Evolutionary conservation across 805 yeast species (phyloP), one percentile per base, ranked within the genome.

Genomic region (Torulaspora gathmanii): DNA sequence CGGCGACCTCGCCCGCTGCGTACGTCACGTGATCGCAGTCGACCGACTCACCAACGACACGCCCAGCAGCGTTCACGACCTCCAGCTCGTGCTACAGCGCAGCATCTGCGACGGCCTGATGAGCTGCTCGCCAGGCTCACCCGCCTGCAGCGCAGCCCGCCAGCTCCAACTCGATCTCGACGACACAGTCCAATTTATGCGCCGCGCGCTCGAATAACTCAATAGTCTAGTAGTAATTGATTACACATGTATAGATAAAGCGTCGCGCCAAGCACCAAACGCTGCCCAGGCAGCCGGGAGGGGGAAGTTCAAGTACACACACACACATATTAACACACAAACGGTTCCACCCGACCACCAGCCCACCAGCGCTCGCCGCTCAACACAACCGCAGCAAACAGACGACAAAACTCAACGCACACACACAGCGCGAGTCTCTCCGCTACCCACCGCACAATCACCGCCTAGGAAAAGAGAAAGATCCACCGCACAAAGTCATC

Each of bases 101-200:
- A 56, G 62, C 44, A 57, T 58, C 20, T 55, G 58, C 34, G 64
- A 64, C 42, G 62, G 61, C 5, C 51, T 58, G 9, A 60, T 63
- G 60, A 45, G 53, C 31, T 48, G 53, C 27, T 44, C 37, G 7
- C 51, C 50, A 1, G 63, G 60, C n/a, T 49, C 52, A 22, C 40
- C 29, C 3, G 53, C 53, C 2, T 63, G 65, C 64, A 45, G 40
- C 23, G 51, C 51, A 11, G 64, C 62, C 5, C 36, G 53, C 23
- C 63, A 60, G 34, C 54, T 58, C 12, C 68, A 64, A 42, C 17
- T 46, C 2, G 67, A 64, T 44, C 45, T 64, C 16, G 65, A 62
- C 34, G 67, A 62, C 40, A 64, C 66, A 1, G 65, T 64, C 1
- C 64, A 60, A 40, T 64, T 64, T 50, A 64, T 64, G 61, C 53